Evolutionary conservation across 1,139 yeast species (phyloP).

Genomic region (Kodamaea suecica): DNA sequence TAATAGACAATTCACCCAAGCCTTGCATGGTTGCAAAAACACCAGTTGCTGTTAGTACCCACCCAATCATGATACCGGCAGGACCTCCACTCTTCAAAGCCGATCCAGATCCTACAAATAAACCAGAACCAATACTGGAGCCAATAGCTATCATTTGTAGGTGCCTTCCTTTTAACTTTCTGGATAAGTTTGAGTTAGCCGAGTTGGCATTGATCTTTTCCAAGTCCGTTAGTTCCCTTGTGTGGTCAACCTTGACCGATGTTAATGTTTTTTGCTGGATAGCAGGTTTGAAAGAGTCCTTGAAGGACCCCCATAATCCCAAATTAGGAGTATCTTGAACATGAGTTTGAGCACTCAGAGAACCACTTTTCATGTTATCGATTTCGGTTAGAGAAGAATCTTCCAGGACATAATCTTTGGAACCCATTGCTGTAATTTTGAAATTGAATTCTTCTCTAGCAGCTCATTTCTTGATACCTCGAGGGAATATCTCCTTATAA

Average conservation of each 20-base stretch:
- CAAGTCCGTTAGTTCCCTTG: constrained; percentile 27
- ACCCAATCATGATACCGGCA: constrained; percentile 61
- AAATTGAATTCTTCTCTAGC: too few relatives aligned
- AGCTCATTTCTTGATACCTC: too few relatives aligned
- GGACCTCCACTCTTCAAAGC: constrained; percentile 66
- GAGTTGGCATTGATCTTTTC: constrained; percentile 36
- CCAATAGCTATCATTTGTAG: constrained; percentile 65
- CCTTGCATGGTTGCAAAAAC: constrained; percentile 37
- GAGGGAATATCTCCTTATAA: too few relatives aligned
- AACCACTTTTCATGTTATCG: constrained; percentile 13
- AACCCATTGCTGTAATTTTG: background rate
- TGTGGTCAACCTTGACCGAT: constrained; percentile 17
- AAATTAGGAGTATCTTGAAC: background rate
- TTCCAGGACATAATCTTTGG: constrained; percentile 5
- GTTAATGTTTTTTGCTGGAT: constrained; percentile 20
- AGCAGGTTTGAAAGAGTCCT: constrained; percentile 38
- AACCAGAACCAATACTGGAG: constrained; percentile 65
- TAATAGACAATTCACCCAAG: constrained; percentile 36
- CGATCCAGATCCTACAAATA: constrained; percentile 30
- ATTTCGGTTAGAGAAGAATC: constrained; percentile 11
- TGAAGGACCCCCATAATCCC: constrained; percentile 26
- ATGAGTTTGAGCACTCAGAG: constrained; percentile 8
- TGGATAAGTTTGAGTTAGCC: constrained; percentile 38
- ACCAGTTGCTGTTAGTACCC: constrained; percentile 19
- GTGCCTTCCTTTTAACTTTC: constrained; percentile 45